phyloP scores from a whole-genome alignment of 768 basidiomycete genomes.

The Cystofilobasidium bisporidii region DNA sequence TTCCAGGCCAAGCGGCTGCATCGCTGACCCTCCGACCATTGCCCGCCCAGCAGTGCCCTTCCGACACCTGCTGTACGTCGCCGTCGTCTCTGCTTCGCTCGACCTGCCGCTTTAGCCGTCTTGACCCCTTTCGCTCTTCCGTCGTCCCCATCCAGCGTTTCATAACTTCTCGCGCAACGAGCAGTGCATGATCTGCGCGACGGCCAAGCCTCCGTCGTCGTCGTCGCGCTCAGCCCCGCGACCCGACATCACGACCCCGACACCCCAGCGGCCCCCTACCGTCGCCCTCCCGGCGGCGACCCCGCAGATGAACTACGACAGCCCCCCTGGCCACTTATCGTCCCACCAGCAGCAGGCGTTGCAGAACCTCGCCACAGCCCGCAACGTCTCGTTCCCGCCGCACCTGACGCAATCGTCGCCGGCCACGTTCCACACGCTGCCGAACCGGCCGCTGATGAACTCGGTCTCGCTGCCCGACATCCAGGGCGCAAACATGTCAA shows the following conservation, averaged over 20 bases:
- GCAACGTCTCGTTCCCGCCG: not conserved
- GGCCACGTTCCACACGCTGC: not conserved
- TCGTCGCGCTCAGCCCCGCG: not conserved
- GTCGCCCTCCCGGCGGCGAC: not conserved
- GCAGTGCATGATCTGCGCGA: conserved; percentile 12
- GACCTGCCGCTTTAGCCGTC: no score
- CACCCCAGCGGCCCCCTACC: not conserved
- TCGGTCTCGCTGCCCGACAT: conserved; percentile 3
- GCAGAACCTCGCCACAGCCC: not conserved
- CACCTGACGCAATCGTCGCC: not conserved
- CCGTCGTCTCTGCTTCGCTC: not conserved
- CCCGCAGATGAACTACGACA: no score
- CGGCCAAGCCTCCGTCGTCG: not conserved
- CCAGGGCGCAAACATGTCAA: not conserved
- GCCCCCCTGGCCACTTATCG: no score
- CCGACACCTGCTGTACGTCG: conserved; percentile 17
- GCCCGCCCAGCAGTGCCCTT: not conserved
- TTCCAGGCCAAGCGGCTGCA: not conserved
- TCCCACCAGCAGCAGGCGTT: not conserved
- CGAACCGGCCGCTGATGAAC: not conserved
- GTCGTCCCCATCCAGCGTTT: no score
- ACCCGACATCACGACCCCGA: not conserved
- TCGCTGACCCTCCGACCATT: not conserved
- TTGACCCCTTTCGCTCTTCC: no score
- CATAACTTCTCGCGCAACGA: conserved; percentile 23